A percentile compares a stretch with the other conserved stretches of the same genome.
phyloP scores from a whole-genome alignment of 192 early-diverging fungal species.

The Backusella westeae region DNA sequence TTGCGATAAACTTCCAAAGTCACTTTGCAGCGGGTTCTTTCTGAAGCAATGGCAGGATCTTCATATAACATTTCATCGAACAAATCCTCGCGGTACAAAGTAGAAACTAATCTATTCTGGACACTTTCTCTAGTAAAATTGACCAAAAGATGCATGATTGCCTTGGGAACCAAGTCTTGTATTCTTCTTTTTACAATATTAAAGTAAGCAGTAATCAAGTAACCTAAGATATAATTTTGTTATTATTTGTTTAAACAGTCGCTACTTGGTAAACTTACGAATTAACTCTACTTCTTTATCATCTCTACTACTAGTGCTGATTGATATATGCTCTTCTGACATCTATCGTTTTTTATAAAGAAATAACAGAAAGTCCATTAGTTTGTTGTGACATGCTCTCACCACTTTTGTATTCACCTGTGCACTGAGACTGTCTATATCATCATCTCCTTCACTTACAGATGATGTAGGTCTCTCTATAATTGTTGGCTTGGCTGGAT shows the following conservation, averaged over 20 bases:
- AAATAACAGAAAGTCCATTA: too few species aligned
- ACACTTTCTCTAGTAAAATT: conserved; percentile 66
- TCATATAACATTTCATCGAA: conserved; percentile 67
- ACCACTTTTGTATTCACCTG: neutral
- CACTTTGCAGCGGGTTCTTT: conserved; percentile 68
- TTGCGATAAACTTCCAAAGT: conserved; percentile 77
- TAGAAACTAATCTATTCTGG: conserved; percentile 71
- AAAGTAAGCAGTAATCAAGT: conserved; percentile 72
- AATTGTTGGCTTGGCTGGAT: conserved; percentile 30
- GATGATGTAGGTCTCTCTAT: conserved; percentile 16
- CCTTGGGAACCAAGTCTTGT: conserved; percentile 75
- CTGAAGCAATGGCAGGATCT: conserved; percentile 62
- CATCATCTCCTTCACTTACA: conserved; percentile 39
- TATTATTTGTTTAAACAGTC: neutral
- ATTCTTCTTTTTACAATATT: conserved; percentile 72
- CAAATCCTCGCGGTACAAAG: conserved; percentile 67
- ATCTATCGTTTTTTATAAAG: neutral
- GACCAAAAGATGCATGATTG: conserved; percentile 77
- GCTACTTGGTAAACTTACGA: conserved; percentile 34
- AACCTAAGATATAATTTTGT: conserved; percentile 32
- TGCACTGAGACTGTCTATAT: conserved; percentile 30
- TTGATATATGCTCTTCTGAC: conserved; percentile 3
- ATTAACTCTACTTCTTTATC: conserved; percentile 75
- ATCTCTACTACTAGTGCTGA: conserved; percentile 52
- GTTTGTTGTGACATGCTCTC: too few species aligned